Evolutionary conservation across 2,329 filamentous ascomycete species (phyloP), one percentile per base, ranked within the genome.

Genomic region (Pyricularia pennisetigena): DNA sequence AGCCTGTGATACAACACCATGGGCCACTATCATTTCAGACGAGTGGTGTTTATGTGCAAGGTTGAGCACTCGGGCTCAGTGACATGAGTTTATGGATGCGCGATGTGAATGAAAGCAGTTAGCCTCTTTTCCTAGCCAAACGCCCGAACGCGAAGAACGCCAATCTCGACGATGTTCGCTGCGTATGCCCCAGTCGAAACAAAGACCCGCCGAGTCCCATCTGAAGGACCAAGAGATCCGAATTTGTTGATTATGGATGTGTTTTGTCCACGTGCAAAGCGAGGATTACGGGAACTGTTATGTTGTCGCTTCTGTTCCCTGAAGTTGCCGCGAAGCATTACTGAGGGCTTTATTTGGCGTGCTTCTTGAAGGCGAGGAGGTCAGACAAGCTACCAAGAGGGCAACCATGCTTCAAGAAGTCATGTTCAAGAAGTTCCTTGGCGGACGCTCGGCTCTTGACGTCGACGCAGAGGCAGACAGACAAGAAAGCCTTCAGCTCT

Each of bases 381-480:
- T 97, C 94, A 23, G 93, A 89, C 72, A 99, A 83, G 78, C 91
- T 97, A 64, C 85, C 85, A 68, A 95, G 83, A 68, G 89, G 89
- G 82, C 94, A 98, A 24, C 95, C 94, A 74, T 92, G 91, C 82
- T 94, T 93, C 76, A 99, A 81, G 83, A 99, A 99, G 74, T 98
- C 95, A 76, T 98, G 94, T 70, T 89, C 87, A 70, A 98, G 82
- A 66, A 99, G 83, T 80, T 99, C 95, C 70, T 92, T 87, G 0
- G 95, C 93, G 29, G 93, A 97, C 14, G 95, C 95, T 76, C 95
- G 88, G 77, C 91, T 94, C 83, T 94, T 94, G 75, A 99, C 94
- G 75, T 98, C 94, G 64, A 99, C 95, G 74, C 95, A 98, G 64
- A 99, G 85, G 79, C 95, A 99, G 71, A 97, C 94, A 29, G 92